Evolutionary conservation across 306 rosid species (phyloP).

Genomic region (Medicago ruthenica): DNA sequence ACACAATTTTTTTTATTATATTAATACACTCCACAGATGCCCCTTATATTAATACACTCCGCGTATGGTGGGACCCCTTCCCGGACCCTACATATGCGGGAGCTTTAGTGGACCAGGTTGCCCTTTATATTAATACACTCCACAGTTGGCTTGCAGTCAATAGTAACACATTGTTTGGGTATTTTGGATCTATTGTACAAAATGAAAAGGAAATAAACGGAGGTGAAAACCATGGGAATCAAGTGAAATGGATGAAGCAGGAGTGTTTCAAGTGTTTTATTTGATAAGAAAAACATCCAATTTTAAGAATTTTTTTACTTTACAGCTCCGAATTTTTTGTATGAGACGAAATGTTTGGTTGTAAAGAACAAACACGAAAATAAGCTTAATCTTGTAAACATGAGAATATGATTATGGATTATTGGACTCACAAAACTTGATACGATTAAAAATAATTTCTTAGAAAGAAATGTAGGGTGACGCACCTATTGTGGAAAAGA

Average conservation of each 20-base stretch:
- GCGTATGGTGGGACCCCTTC: too few species aligned
- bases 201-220: background rate
- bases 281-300: background rate
- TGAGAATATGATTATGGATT: background rate
- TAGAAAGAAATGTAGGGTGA: background rate
- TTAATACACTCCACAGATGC: background rate
- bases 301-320: background rate
- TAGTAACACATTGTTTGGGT: background rate
- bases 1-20: background rate
- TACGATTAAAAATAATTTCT: background rate
- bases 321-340: background rate
- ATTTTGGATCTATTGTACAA: background rate
- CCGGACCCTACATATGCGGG: too few species aligned
- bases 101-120: too few species aligned
- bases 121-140: too few species aligned
- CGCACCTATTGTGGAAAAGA: background rate
- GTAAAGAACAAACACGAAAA: background rate
- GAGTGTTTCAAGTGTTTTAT: background rate
- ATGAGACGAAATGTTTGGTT: constrained; percentile 1
- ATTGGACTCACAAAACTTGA: background rate
- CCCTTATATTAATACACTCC: too few species aligned
- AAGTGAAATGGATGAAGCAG: background rate
- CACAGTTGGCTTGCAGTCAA: background rate
- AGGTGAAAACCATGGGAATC: too few species aligned
- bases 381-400: background rate